phyloP scores from a whole-genome alignment of 2,329 filamentous ascomycete genomes.

The Aspergillus pseudonomiae region DNA sequence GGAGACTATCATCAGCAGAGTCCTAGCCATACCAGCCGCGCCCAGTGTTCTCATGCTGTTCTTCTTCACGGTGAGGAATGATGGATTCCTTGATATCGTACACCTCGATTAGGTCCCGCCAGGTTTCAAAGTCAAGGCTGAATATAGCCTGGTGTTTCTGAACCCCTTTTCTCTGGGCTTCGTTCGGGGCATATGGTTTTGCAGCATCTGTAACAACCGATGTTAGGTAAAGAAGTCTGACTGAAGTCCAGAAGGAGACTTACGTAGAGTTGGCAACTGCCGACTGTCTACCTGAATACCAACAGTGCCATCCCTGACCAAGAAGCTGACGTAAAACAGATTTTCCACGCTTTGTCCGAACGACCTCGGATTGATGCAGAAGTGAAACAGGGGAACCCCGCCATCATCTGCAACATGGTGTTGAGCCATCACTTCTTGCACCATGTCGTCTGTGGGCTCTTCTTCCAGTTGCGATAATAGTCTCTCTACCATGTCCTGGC shows the following conservation, averaged over 20 bases:
- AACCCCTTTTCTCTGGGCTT: constrained; percentile 54
- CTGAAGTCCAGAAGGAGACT: constrained; percentile 40
- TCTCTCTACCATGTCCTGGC: constrained; percentile 53
- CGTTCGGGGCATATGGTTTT: constrained; percentile 52
- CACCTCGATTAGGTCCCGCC: constrained; percentile 74
- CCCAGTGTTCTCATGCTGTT: constrained; percentile 53
- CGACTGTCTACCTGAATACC: constrained; percentile 73
- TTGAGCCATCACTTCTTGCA: constrained; percentile 61
- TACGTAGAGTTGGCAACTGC: constrained; percentile 78
- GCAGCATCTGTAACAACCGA: constrained; percentile 44
- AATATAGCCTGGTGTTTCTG: constrained; percentile 84
- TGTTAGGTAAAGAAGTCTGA: constrained; percentile 12
- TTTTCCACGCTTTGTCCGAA: constrained; percentile 97
- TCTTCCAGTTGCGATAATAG: constrained; percentile 38
- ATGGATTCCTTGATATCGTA: constrained; percentile 78
- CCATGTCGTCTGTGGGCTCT: constrained; percentile 42
- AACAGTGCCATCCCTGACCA: constrained; percentile 83
- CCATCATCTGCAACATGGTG: constrained; percentile 68
- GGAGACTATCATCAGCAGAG: neutral
- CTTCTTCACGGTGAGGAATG: constrained; percentile 78
- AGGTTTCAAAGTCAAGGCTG: constrained; percentile 81
- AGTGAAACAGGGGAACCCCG: constrained; percentile 79
- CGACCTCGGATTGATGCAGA: constrained; percentile 84
- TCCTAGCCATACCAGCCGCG: constrained; percentile 68
- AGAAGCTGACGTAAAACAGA: constrained; percentile 92